Base-by-base conservation (phyloP, 2,329 filamentous ascomycete species). In the Colletotrichum eremochloae region DNA sequence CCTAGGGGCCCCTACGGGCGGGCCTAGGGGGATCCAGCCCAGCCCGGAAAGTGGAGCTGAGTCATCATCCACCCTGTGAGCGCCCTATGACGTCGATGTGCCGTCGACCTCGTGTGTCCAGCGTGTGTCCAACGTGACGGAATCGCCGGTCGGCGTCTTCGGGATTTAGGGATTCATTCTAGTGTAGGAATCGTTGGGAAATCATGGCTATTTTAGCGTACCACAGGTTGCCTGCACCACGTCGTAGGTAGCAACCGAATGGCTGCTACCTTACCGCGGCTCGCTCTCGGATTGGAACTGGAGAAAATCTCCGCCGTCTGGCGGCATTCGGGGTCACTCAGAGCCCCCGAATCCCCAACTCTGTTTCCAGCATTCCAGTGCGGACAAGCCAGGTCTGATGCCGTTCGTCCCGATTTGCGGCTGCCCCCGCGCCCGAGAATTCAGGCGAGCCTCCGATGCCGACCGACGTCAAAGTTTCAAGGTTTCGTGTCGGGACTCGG, bases 331-430 rank as follows among this genome's bases (percentile, higher is more conserved):
- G 29, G 46, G 42, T 70, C 40, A 68, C 56, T 52, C 63, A 57
- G 24, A 44, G 24, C 3, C 24, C 18, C 55, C 14, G 44, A 42
- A 11, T 11, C 60, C 44, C 31, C 24, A 24, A 24, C 24, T 24
- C 24, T 24, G 24, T 24, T 24, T 24, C 24, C 24, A 24, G 24
- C 14, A 2, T 20, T 40, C 42, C 20, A 12, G 11, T 31, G 36
- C 6, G 7, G 1, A 6, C 50, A 42, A 71, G 52, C 20, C 46
- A 44, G 29, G 57, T n/a, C 18, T 52, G 52, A 3, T 63, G 57
- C 68, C 68, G 64, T 71, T 71, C 64, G 50, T 71, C 68, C 68
- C 64, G 64, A 68, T 11, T 24, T 44, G 57, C 64, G 68, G 68
- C n/a, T 48, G 40, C 68, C 57, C 50, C 68, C 68, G 68, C 56